phyloP scores from a whole-genome alignment of 331 rosid genomes.

The Spiraea crenata region DNA sequence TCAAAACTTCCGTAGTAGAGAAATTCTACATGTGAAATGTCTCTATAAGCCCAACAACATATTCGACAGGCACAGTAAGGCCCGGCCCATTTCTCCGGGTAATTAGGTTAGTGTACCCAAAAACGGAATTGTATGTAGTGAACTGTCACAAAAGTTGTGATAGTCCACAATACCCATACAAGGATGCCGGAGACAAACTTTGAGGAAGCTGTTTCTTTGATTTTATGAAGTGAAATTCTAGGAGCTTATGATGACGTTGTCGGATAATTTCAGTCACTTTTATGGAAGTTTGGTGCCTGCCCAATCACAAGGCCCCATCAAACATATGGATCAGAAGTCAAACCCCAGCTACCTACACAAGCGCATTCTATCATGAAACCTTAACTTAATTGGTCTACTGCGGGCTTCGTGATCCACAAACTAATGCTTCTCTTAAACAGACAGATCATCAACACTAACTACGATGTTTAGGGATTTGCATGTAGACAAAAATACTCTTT shows the following conservation, averaged over 20 bases:
- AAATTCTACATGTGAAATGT: too few species aligned
- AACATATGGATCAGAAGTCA: background rate
- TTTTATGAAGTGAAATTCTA: background rate
- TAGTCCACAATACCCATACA: too few species aligned
- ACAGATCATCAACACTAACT: background rate
- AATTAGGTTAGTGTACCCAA: too few species aligned
- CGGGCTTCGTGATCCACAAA: background rate
- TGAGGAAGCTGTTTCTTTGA: too few species aligned
- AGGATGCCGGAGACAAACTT: too few species aligned
- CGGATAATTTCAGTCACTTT: background rate
- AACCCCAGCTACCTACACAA: background rate
- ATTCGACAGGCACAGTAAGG: too few species aligned
- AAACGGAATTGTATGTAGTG: too few species aligned
- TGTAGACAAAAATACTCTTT: background rate
- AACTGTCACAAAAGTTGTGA: too few species aligned
- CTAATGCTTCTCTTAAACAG: background rate
- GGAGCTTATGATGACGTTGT: background rate
- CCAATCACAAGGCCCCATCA: background rate
- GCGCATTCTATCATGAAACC: background rate
- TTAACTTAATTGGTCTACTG: too few species aligned
- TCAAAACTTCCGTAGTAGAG: too few species aligned
- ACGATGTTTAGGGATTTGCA: background rate
- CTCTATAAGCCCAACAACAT: too few species aligned
- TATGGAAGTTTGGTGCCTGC: background rate
- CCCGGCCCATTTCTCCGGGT: too few species aligned